phyloP scores from a whole-genome alignment of 768 basidiomycete species.

The Exsudoporus frostii region DNA sequence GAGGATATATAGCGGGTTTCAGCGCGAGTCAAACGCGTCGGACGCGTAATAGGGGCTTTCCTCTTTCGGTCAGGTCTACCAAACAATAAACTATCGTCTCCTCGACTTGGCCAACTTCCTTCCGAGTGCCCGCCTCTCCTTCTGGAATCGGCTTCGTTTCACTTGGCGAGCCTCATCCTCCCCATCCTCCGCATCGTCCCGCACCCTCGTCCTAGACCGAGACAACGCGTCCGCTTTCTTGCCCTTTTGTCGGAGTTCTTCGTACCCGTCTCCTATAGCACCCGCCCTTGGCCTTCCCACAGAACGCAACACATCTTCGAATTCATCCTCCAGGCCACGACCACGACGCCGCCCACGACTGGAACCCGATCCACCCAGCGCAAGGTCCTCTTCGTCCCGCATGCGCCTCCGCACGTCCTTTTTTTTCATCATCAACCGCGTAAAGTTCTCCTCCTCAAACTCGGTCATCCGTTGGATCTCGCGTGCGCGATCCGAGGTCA shows the following conservation, averaged over 20 bases:
- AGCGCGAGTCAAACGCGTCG: not conserved
- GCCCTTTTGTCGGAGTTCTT: conserved; percentile 67
- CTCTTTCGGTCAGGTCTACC: not conserved
- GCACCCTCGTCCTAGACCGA: conserved; percentile 47
- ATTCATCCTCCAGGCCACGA: conserved; percentile 80
- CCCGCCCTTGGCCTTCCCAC: conserved; percentile 45
- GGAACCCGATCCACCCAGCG: conserved; percentile 71
- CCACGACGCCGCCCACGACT: conserved; percentile 54
- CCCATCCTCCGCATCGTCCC: conserved; percentile 24
- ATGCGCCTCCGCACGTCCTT: conserved; percentile 68
- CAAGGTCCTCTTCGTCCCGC: conserved; percentile 84
- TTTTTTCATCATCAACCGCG: conserved; percentile 87
- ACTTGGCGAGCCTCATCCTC: conserved; percentile 30
- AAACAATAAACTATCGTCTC: conserved; percentile 11
- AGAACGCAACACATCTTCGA: conserved; percentile 70
- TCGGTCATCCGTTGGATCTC: conserved; percentile 78
- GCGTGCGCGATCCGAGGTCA: conserved; percentile 62
- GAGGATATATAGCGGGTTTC: not conserved
- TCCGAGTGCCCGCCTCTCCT: conserved; percentile 38
- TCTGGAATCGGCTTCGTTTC: conserved; percentile 44
- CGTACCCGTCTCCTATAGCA: conserved; percentile 70
- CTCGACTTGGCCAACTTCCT: conserved; percentile 23
- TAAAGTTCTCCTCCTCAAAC: conserved; percentile 95
- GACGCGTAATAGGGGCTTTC: not conserved
- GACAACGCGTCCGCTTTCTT: conserved; percentile 61